Evolutionary conservation across 805 yeast species (phyloP).

Genomic region (Candida qinlingensis): DNA sequence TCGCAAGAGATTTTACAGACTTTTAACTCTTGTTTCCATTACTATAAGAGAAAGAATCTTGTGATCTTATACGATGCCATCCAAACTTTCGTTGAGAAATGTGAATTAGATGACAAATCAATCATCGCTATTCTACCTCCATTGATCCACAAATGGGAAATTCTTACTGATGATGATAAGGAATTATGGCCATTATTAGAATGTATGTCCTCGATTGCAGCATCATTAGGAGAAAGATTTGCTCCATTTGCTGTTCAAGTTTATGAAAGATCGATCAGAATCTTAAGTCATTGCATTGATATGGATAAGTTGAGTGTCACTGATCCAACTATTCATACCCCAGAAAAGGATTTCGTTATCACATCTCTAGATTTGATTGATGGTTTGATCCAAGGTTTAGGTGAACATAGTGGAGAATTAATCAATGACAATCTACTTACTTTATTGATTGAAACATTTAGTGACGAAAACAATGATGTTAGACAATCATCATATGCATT

Average conservation of each 20-base stretch:
- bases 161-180: constrained; percentile 67
- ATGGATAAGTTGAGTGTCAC: constrained; percentile 56
- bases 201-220: constrained; percentile 89
- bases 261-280: constrained; percentile 69
- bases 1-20: constrained; percentile 58
- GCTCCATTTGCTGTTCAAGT: constrained; percentile 88
- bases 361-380: constrained; percentile 87
- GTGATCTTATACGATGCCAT: constrained; percentile 84
- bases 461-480: constrained; percentile 79
- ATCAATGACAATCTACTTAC: constrained; percentile 49
- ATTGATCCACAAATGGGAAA: constrained; percentile 74
- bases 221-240: constrained; percentile 76
- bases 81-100: constrained; percentile 79
- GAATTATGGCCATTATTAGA: constrained; percentile 91
- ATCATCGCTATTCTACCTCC: constrained; percentile 72
- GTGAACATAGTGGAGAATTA: constrained; percentile 52
- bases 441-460: constrained; percentile 61
- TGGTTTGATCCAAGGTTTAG: constrained; percentile 89
- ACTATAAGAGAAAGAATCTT: constrained; percentile 78
- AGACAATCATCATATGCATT: constrained; percentile 89
- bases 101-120: constrained; percentile 51
- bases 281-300: constrained; percentile 63
- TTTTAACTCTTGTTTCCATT: constrained; percentile 66
- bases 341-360: constrained; percentile 87
- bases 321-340: constrained; percentile 65